phyloP scores from a whole-genome alignment of 495 filamentous ascomycete genomes.

The Penicillium steckii region DNA sequence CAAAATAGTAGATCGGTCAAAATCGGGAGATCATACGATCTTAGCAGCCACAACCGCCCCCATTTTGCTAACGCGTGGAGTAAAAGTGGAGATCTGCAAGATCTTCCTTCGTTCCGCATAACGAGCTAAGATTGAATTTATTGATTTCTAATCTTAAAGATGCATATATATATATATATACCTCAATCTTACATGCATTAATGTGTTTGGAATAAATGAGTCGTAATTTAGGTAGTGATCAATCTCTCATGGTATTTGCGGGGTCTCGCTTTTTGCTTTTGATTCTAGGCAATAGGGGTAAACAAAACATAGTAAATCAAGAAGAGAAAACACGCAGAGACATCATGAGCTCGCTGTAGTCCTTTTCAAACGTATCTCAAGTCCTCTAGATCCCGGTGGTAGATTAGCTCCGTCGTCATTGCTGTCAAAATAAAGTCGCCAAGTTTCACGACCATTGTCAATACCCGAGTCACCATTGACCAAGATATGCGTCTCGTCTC shows the following conservation, averaged over 20 bases:
- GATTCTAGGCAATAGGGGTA: not conserved
- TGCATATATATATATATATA: not conserved
- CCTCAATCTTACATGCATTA: not conserved
- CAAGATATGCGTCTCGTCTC: not conserved
- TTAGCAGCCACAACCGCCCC: not conserved
- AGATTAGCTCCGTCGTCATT: constrained; percentile 7
- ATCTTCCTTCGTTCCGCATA: not conserved
- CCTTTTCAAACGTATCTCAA: constrained; percentile 5
- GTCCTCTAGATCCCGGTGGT: not conserved
- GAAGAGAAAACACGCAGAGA: not conserved
- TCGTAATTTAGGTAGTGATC: not conserved
- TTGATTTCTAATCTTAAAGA: not conserved
- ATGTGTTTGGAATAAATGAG: not conserved
- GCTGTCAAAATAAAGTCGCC: constrained; percentile 5
- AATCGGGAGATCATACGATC: not conserved
- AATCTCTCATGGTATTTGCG: not conserved
- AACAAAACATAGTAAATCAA: too few species aligned
- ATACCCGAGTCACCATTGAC: not conserved
- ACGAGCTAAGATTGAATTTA: not conserved
- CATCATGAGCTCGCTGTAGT: constrained; percentile 1
- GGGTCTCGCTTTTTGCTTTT: not conserved
- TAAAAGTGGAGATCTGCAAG: not conserved
- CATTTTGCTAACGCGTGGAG: not conserved
- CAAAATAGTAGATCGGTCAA: not conserved
- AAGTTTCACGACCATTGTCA: not conserved